Evolutionary conservation across 805 yeast genomes (phyloP), one percentile per base, ranked within the genome.

Genomic region (Suhomyces vadensis): DNA sequence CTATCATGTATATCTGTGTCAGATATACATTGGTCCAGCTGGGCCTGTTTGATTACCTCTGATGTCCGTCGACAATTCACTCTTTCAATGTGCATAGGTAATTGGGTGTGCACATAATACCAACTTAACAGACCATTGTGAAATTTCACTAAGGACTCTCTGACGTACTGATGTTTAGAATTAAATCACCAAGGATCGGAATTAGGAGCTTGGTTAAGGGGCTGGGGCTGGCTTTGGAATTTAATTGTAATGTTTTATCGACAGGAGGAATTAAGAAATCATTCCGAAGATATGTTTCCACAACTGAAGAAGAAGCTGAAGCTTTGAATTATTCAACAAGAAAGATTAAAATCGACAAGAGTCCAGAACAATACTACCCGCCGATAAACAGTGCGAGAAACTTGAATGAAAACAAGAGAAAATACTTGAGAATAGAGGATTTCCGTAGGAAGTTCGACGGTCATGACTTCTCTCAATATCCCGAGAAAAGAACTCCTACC

Each of bases 391-490:
- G 40, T 1, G 38, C 55, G 1, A 46, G 68, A 21, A 14, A 16
- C 17, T n/a, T 25, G 14, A 14, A 16, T 4, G 35, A 3, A 25
- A 39, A 5, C 14, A 49, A 14, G 22, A 33, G 11, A 53, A 51
- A 1, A n/a, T 6, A 8, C 5, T 37, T 65, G 8, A 52, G 82
- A 39, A 50, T 79, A 1, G 73, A 75, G 1, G 61, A 63, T 2
- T 79, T 75, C 50, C 54, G 71, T 22, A 7, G 44, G 2, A 51
- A 48, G 29, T 79, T 60, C 47, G 49, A 45, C 0, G 7, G 49
- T 6, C 44, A 44, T 13, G 50, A 62, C 62, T 53, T 54, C 21
- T 24, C 44, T 13, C 38, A 37, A 4, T 41, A 41, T 14, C 43
- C 42, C 1, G 56, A 37, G 46, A 41, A 44, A 6, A 36, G 46